Evolutionary conservation across 2,329 filamentous ascomycete genomes (phyloP).

Genomic region (Pseudogymnoascus sp.): DNA sequence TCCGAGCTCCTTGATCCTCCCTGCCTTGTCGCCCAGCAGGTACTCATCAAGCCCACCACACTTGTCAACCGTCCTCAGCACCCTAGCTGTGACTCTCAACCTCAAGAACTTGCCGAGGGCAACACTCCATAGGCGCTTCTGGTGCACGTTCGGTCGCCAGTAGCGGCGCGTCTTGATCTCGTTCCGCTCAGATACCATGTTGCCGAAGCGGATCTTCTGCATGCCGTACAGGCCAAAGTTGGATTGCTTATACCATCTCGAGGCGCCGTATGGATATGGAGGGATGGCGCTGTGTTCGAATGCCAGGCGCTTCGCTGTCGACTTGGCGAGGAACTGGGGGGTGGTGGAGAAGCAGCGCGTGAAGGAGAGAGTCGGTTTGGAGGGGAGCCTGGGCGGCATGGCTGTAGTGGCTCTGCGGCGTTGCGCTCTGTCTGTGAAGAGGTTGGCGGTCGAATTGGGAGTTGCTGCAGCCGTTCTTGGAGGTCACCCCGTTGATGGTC

Average conservation of each 20-base stretch:
- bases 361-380: conserved; percentile 12
- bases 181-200: conserved; percentile 62
- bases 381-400: conserved; percentile 19
- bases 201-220: conserved; percentile 67
- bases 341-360: conserved; percentile 28
- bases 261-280: conserved; percentile 65
- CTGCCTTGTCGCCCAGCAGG: conserved; percentile 69
- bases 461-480: neutral
- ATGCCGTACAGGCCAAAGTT: conserved; percentile 66
- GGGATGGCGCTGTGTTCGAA: conserved; percentile 35
- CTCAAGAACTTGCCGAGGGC: conserved; percentile 55
- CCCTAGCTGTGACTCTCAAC: conserved; percentile 60
- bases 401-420: conserved; percentile 4
- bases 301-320: conserved; percentile 29
- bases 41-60: conserved; percentile 88
- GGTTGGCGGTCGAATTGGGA: neutral
- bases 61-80: conserved; percentile 69
- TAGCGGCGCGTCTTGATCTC: conserved; percentile 62
- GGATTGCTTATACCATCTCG: conserved; percentile 68
- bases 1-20: conserved; percentile 76
- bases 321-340: conserved; percentile 24
- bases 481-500: conserved; percentile 1
- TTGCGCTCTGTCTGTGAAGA: neutral
- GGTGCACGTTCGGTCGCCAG: conserved; percentile 63
- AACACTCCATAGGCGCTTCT: conserved; percentile 58